Percentiles rank a stretch among this genome's conserved stretches.
These are phyloP conservation scores for Saxophila tyrrhenica DNA, from an alignment of 495 filamentous ascomycete genomes.

Conservation along the genomic window DNA sequence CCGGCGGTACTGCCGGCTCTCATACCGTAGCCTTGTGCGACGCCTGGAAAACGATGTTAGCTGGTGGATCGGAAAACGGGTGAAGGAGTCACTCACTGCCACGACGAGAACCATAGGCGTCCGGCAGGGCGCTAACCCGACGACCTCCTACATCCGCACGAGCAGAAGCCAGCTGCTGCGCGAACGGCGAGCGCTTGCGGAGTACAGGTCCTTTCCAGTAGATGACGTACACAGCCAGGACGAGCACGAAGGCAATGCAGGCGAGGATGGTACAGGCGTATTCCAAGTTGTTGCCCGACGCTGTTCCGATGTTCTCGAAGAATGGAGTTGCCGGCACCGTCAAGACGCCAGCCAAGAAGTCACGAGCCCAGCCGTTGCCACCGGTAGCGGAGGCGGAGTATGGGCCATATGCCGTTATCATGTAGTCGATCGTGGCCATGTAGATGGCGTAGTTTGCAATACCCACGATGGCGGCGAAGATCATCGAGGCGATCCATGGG, in stretches of 20 bases:
- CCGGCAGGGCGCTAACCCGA: conserved; percentile 2
- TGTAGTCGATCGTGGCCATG: conserved; percentile 78
- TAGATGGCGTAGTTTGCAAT: conserved; percentile 60
- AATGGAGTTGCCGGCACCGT: conserved; percentile 66
- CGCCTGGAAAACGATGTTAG: no score
- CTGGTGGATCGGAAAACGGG: background rate
- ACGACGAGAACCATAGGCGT: conserved; percentile 2
- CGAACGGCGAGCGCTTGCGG: conserved; percentile 60
- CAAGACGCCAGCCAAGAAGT: conserved; percentile 71
- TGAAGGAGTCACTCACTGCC: background rate
- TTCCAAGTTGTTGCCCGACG: conserved; percentile 54
- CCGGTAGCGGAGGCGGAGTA: conserved; percentile 72
- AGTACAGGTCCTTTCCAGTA: conserved; percentile 65
- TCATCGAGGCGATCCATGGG: conserved; percentile 56
- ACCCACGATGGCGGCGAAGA: conserved; percentile 53
- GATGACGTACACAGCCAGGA: conserved; percentile 61
- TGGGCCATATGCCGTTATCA: conserved; percentile 69
- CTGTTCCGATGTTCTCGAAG: conserved; percentile 35
- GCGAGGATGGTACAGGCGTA: conserved; percentile 63
- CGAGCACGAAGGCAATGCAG: conserved; percentile 57
- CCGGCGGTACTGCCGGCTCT: no score
- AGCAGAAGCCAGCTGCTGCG: conserved; percentile 37
- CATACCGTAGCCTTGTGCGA: no score
- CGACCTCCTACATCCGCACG: conserved; percentile 15
- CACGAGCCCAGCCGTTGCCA: conserved; percentile 63